Evolutionary conservation across 2,329 filamentous ascomycete species (phyloP).

Genomic region (Ceratocystis colombiana): DNA sequence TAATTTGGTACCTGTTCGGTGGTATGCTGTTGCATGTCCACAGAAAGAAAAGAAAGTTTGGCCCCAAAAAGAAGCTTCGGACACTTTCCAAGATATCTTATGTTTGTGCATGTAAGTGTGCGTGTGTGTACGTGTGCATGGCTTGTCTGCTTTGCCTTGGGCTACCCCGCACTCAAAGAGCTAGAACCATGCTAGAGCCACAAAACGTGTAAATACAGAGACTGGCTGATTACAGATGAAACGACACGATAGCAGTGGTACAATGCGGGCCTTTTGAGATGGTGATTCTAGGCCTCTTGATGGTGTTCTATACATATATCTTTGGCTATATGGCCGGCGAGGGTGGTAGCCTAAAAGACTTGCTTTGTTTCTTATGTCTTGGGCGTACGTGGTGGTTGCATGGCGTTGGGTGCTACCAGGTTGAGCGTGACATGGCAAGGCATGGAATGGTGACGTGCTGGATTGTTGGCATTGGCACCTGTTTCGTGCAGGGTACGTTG

Average conservation of each 20-base stretch:
- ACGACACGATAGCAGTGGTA: neutral
- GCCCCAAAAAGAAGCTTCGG: neutral
- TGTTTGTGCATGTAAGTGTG: too few species aligned
- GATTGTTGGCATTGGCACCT: constrained; percentile 7
- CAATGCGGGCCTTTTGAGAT: neutral
- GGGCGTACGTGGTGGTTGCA: neutral
- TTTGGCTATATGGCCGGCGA: neutral
- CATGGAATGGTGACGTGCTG: neutral
- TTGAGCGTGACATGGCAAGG: constrained; percentile 1
- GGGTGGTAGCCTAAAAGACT: neutral
- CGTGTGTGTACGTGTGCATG: neutral
- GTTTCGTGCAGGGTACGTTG: neutral
- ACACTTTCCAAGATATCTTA: neutral
- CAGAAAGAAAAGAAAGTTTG: constrained; percentile 5
- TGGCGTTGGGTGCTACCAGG: neutral
- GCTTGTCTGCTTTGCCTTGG: neutral
- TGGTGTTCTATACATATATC: neutral
- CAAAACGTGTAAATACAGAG: too few species aligned
- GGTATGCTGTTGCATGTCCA: neutral
- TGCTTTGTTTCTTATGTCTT: neutral
- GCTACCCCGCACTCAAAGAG: neutral
- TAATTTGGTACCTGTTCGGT: constrained; percentile 6
- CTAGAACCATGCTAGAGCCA: neutral
- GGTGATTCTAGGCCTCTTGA: neutral
- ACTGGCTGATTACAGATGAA: neutral